Percentiles rank a stretch among this genome's conserved stretches.
phyloP scores from a whole-genome alignment of 2,329 filamentous ascomycete genomes.

The Polychaeton citri region DNA sequence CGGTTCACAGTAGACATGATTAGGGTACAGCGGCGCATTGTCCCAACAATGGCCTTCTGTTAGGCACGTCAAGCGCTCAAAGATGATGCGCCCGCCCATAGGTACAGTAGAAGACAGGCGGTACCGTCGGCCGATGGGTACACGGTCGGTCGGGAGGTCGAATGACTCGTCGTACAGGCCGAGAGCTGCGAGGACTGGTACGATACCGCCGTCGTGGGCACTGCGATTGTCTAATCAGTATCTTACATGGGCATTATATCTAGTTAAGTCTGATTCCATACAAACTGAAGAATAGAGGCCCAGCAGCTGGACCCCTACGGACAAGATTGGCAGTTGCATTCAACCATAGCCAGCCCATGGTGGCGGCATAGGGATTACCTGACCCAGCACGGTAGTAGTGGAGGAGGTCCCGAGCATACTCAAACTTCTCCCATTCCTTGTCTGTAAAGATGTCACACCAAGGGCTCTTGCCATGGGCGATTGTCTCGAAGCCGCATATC shows the following conservation, averaged over 20 bases:
- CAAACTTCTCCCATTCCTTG: conserved; percentile 41
- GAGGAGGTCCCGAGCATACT: conserved; percentile 44
- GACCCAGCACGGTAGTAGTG: conserved; percentile 48
- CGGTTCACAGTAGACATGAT: conserved; percentile 16
- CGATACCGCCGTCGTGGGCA: conserved; percentile 47
- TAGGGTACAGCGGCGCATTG: conserved; percentile 16
- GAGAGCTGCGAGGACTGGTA: conserved; percentile 40
- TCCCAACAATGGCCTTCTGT: conserved; percentile 10
- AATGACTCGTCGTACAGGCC: conserved; percentile 33
- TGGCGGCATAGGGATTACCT: conserved; percentile 39
- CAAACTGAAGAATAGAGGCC: conserved; percentile 45
- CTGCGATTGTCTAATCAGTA: conserved; percentile 9
- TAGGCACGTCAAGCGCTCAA: conserved; percentile 39
- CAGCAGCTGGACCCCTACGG: conserved; percentile 26
- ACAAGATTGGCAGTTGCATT: conserved; percentile 42
- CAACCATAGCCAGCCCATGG: conserved; percentile 46
- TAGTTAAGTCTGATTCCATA: conserved; percentile 14
- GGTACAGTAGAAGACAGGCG: conserved; percentile 42
- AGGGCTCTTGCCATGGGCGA: conserved; percentile 37
- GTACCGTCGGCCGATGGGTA: conserved; percentile 35
- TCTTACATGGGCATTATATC: not conserved
- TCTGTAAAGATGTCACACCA: conserved; percentile 45
- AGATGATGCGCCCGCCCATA: conserved; percentile 43
- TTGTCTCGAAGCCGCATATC: conserved; percentile 47
- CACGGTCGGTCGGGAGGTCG: conserved; percentile 34